Evolutionary conservation across 2,329 filamentous ascomycete genomes (phyloP), one percentile per base, ranked within the genome.

Genomic region (Fusarium sororula): DNA sequence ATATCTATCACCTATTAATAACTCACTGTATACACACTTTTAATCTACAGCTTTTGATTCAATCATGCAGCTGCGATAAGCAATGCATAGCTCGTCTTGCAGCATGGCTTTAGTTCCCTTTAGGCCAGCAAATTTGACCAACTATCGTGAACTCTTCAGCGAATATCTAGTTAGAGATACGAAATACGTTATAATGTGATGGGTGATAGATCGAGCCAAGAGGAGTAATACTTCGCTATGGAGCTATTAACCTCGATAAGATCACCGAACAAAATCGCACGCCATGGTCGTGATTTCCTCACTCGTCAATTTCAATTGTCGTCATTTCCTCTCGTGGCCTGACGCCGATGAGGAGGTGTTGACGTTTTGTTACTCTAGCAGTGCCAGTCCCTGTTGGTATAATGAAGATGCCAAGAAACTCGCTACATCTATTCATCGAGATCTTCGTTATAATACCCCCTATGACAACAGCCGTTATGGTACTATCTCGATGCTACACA

Each of bases 251-350:
- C 1, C 15, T 5, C n/a, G 20, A 4, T 15, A 35, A 41, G 39
- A 38, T 28, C n/a, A 26, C 32, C 32, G 26, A 35, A 28, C 10
- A 32, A 30, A 30, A 39, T 41, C 41, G 18, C 22, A 22, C 48
- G n/a, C 53, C 48, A 53, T 60, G 57, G 47, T 57, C 26, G 20
- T 20, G 26, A 39, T 35, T 8, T 22, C 35, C 30, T 59, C 60
- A 13, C 22, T 18, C 26, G 20, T 13, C 15, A 72, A 72, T 72
- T 72, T 72, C 70, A 72, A 72, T 72, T 39, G 42, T 47, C 35
- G 39, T 45, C 7, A 24, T 35, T 10, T 8, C 1, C 18, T 48
- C 32, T 37, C n/a, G 57, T 6, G 39, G 24, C 45, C 38, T 22
- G 42, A 53, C 15, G 26, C 26, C 7, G 11, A 30, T 10, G 30